These are phyloP conservation scores for Termitomyces sp. DNA, from an alignment of 768 basidiomycete genomes.

Conservation along the genomic window DNA sequence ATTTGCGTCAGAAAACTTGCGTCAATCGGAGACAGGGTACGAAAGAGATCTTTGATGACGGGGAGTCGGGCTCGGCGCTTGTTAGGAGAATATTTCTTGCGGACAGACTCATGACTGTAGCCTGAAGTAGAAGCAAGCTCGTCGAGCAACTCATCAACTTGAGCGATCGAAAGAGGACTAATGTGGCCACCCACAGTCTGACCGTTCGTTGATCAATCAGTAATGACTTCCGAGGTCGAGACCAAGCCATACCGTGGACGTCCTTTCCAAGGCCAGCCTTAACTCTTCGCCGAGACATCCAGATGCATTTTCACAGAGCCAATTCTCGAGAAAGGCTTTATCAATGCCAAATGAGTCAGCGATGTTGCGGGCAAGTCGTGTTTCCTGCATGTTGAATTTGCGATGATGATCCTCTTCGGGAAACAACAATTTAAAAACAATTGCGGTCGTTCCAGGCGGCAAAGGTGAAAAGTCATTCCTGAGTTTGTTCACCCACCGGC, in stretches of 20 bases:
- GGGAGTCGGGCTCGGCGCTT: conserved; percentile 25
- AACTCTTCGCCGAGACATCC: conserved; percentile 77
- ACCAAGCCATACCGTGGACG: conserved; percentile 30
- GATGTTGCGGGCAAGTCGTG: conserved; percentile 47
- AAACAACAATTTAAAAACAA: conserved; percentile 74
- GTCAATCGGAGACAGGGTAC: conserved; percentile 54
- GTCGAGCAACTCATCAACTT: conserved; percentile 65
- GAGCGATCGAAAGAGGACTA: conserved; percentile 34
- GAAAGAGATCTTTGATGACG: conserved; percentile 54
- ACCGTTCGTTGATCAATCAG: neutral
- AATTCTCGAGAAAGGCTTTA: conserved; percentile 25
- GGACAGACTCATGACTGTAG: conserved; percentile 52
- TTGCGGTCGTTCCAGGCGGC: conserved; percentile 47
- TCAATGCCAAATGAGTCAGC: conserved; percentile 41
- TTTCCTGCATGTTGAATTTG: conserved; percentile 72
- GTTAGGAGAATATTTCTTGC: conserved; percentile 20
- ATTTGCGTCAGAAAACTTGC: conserved; percentile 77
- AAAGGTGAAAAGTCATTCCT: conserved; percentile 40
- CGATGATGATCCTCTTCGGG: conserved; percentile 73
- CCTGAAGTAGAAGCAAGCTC: conserved; percentile 66
- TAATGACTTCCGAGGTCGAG: neutral
- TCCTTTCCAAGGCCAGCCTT: conserved; percentile 34
- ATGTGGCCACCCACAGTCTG: conserved; percentile 27
- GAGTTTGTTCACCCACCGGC: conserved; percentile 40
- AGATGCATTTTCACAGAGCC: conserved; percentile 36